phyloP scores from a whole-genome alignment of 352 stramenopile species.

The Phytophthora pinifolia region DNA sequence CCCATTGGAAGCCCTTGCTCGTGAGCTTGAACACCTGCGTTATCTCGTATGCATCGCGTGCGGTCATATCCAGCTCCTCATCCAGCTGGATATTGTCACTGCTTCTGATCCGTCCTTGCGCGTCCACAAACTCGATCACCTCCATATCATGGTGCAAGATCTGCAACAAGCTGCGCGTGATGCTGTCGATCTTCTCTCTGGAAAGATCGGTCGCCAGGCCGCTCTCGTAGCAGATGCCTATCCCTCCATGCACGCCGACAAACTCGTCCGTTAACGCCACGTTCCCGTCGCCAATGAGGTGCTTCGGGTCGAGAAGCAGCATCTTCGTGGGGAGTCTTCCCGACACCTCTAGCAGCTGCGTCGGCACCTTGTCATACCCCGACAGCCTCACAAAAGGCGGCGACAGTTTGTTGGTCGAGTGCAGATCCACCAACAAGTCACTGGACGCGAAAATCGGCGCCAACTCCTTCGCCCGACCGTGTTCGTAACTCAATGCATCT shows the following conservation, averaged over 20 bases:
- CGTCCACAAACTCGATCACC: conserved; percentile 30
- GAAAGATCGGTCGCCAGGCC: conserved; percentile 60
- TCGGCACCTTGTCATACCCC: conserved; percentile 36
- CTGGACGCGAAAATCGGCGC: conserved; percentile 49
- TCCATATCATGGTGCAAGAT: conserved; percentile 53
- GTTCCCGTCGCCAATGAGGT: conserved; percentile 52
- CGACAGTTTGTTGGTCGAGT: conserved; percentile 82
- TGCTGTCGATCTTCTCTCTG: conserved; percentile 40
- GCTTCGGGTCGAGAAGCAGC: conserved; percentile 62
- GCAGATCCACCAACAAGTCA: conserved; percentile 70
- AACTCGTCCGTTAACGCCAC: conserved; percentile 77
- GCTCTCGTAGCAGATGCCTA: conserved; percentile 73
- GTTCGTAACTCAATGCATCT: conserved; percentile 38
- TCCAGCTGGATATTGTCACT: neutral
- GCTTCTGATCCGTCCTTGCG: neutral
- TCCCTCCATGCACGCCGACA: conserved; percentile 53
- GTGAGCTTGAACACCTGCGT: conserved; percentile 69
- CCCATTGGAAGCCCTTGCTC: conserved; percentile 53
- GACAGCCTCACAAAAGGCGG: conserved; percentile 64
- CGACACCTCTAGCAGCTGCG: conserved; percentile 29
- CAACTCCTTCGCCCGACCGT: conserved; percentile 53
- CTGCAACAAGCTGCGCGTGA: conserved; percentile 41
- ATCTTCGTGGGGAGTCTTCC: conserved; percentile 50
- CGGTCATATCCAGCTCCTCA: neutral
- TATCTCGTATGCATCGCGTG: conserved; percentile 42